Evolutionary conservation across 768 basidiomycete genomes (phyloP).

Genomic region (Phylloporus sp.): DNA sequence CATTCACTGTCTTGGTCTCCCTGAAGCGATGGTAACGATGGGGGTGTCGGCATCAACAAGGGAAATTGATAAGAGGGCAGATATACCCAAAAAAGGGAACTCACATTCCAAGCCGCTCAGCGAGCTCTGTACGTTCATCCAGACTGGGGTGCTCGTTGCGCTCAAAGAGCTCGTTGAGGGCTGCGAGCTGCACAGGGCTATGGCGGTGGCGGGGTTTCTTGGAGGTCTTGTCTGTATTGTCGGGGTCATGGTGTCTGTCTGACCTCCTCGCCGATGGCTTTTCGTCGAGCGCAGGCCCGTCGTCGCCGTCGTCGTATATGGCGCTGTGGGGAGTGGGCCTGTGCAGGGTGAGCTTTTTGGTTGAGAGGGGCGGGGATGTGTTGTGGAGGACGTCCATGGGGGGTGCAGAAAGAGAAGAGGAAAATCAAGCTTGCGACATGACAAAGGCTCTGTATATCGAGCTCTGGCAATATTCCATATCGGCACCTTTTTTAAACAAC

Average conservation of each 20-base stretch:
- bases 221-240: slow-evolving; percentile 21
- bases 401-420: slow-evolving; percentile 25
- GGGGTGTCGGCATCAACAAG: slow-evolving; percentile 6
- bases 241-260: slow-evolving; percentile 23
- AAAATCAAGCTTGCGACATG: slow-evolving; percentile 35
- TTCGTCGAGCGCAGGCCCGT: slow-evolving; percentile 19
- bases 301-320: slow-evolving; percentile 21
- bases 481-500: slow-evolving; percentile 35
- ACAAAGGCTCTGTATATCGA: slow-evolving; percentile 39
- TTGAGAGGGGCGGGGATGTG: slow-evolving; percentile 13
- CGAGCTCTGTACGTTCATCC: slow-evolving; percentile 63
- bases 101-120: slow-evolving; percentile 73
- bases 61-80: slow-evolving; percentile 18
- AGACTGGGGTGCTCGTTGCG: slow-evolving; percentile 71
- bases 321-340: slow-evolving; percentile 6
- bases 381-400: slow-evolving; percentile 22
- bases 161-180: slow-evolving; percentile 76
- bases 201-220: slow-evolving; percentile 84
- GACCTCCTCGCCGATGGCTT: slow-evolving; percentile 22
- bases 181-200: slow-evolving; percentile 64
- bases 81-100: slow-evolving; percentile 35
- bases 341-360: slow-evolving; percentile 9
- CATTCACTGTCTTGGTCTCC: slow-evolving; percentile 82
- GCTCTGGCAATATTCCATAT: slow-evolving; percentile 38
- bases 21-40: slow-evolving; percentile 35